Percentiles rank a stretch among this genome's conserved stretches.
These are phyloP conservation scores for Chytridium lagenaria DNA, from an alignment of 371 early-diverging fungal genomes.

Conservation along the genomic window DNA sequence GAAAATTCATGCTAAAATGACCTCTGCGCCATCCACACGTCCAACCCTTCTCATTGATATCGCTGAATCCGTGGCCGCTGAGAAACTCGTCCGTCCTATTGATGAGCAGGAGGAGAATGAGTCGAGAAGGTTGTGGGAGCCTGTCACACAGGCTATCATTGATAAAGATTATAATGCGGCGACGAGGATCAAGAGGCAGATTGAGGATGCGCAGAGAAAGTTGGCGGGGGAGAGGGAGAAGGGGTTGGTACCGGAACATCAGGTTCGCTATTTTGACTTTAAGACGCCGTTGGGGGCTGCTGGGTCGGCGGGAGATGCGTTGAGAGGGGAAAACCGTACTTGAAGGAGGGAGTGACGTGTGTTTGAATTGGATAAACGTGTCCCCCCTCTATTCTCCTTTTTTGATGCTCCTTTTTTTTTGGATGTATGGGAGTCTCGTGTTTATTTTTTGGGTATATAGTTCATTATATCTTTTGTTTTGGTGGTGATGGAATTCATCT, in stretches of 20 bases:
- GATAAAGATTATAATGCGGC: constrained; percentile 75
- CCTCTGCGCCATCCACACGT: constrained; percentile 11
- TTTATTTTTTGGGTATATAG: too few relatives aligned
- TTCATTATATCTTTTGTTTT: too few relatives aligned
- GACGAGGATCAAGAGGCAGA: constrained; percentile 76
- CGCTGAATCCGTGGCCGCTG: constrained; percentile 45
- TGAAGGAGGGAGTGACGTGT: constrained; percentile 16
- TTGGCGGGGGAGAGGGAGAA: constrained; percentile 50
- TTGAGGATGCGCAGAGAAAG: constrained; percentile 87
- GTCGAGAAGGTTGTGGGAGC: constrained; percentile 79
- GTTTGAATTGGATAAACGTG: not conserved
- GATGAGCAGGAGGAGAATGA: constrained; percentile 65
- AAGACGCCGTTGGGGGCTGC: constrained; percentile 11
- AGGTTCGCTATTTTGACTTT: constrained; percentile 46
- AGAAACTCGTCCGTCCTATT: constrained; percentile 59
- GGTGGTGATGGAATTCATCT: too few relatives aligned
- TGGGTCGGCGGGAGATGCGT: constrained; percentile 27
- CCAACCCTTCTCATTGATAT: constrained; percentile 62
- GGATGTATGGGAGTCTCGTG: not conserved
- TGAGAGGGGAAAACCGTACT: constrained; percentile 30
- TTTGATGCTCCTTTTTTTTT: not conserved
- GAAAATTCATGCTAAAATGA: constrained; percentile 39
- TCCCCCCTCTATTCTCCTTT: not conserved
- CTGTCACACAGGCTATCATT: constrained; percentile 76
- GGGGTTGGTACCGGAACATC: constrained; percentile 29